Conservation (phyloP, 805 yeast genomes). For the Pichia paraexigua region DNA sequence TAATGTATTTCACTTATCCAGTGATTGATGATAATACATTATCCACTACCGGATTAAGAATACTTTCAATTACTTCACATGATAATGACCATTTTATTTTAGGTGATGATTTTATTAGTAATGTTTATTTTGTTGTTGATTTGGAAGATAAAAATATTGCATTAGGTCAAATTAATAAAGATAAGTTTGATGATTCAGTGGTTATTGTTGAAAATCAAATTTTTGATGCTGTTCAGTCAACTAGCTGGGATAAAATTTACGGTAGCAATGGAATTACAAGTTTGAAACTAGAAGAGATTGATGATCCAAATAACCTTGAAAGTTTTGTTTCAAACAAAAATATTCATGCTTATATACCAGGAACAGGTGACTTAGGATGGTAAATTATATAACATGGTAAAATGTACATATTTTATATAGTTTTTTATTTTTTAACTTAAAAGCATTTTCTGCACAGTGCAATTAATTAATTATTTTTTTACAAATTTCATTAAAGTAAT, state of each 20-base stretch:
- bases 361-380: slow-evolving; percentile 2
- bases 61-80: background rate
- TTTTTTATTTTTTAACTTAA: background rate
- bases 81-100: slow-evolving; percentile 32
- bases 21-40: slow-evolving; percentile 9
- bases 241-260: slow-evolving; percentile 6
- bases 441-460: background rate
- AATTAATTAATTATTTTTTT: too few species aligned
- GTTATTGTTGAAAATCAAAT: slow-evolving; percentile 3
- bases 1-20: slow-evolving; percentile 18
- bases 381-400: background rate
- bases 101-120: slow-evolving; percentile 47
- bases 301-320: background rate
- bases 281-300: background rate
- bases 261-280: background rate
- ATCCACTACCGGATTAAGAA: slow-evolving; percentile 8
- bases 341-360: background rate
- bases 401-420: background rate
- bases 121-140: slow-evolving; percentile 49
- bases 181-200: background rate
- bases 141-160: slow-evolving; percentile 37
- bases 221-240: slow-evolving; percentile 4
- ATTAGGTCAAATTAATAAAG: slow-evolving; percentile 30
- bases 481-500: too few species aligned
- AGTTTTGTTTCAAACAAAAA: background rate